A percentile compares a stretch with the other conserved stretches of the same genome.
Evolutionary conservation across 2,329 filamentous ascomycete species (phyloP).

Genomic region (Curvularia lunata): DNA sequence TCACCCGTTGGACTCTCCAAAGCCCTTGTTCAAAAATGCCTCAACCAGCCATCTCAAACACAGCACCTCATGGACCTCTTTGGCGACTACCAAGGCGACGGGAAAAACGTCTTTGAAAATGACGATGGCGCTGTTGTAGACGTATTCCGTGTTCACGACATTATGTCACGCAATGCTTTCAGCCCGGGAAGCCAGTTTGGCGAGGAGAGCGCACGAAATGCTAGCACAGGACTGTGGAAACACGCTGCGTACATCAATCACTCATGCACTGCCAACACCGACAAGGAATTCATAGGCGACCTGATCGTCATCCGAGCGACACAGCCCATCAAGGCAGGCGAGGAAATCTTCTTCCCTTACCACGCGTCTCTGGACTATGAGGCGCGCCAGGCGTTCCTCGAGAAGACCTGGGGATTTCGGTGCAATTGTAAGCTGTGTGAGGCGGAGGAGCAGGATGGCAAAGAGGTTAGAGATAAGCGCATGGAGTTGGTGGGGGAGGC

Average conservation of each 20-base stretch:
- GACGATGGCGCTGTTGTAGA: conserved; percentile 56
- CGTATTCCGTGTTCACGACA: conserved; percentile 56
- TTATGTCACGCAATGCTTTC: conserved; percentile 56
- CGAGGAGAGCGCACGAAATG: conserved; percentile 29
- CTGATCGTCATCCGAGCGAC: conserved; percentile 51
- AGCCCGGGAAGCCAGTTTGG: conserved; percentile 42
- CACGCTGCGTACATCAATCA: conserved; percentile 54
- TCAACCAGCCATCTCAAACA: conserved; percentile 51
- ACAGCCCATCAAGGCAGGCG: conserved; percentile 33
- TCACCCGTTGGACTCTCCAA: conserved; percentile 29
- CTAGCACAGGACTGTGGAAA: conserved; percentile 50
- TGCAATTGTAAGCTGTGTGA: conserved; percentile 52
- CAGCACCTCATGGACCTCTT: conserved; percentile 44
- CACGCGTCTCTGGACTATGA: conserved; percentile 44
- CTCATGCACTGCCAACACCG: conserved; percentile 52
- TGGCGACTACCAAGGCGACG: conserved; percentile 48
- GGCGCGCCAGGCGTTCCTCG: conserved; percentile 40
- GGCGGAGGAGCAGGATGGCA: conserved; percentile 39
- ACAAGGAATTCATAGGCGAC: conserved; percentile 51
- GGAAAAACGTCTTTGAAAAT: conserved; percentile 40
- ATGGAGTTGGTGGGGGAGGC: conserved; percentile 33
- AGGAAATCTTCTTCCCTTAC: conserved; percentile 36
- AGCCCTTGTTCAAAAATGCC: conserved; percentile 56
- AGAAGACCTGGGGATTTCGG: conserved; percentile 51
- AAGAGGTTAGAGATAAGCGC: conserved; percentile 29